Percentiles rank a stretch among this genome's conserved stretches.
phyloP scores from a whole-genome alignment of 805 yeast species.

The Vanderwaltozyma polyspora region DNA sequence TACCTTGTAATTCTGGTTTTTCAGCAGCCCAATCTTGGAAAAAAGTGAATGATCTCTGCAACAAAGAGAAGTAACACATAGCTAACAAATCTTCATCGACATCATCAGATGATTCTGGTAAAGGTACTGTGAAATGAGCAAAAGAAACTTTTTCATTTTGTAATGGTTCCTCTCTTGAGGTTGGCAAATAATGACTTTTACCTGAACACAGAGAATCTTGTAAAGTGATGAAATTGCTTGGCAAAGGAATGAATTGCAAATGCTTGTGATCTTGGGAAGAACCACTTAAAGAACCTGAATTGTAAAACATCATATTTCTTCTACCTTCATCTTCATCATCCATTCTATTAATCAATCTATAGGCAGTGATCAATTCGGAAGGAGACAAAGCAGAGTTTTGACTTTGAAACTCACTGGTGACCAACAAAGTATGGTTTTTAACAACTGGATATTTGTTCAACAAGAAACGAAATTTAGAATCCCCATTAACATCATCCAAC shows the following conservation, averaged over 20 bases:
- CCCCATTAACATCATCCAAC: constrained; percentile 36
- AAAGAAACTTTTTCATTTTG: constrained; percentile 51
- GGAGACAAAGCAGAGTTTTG: constrained; percentile 71
- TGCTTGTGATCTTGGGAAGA: constrained; percentile 93
- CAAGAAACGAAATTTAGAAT: constrained; percentile 45
- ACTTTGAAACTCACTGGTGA: constrained; percentile 61
- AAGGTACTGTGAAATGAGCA: constrained; percentile 72
- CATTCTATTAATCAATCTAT: constrained; percentile 42
- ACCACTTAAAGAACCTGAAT: constrained; percentile 80
- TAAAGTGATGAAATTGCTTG: constrained; percentile 46
- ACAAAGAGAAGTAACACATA: constrained; percentile 56
- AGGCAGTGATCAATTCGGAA: constrained; percentile 50
- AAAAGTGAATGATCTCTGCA: constrained; percentile 65
- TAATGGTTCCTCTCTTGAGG: constrained; percentile 45
- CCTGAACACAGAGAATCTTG: constrained; percentile 40
- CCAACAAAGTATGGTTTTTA: constrained; percentile 65
- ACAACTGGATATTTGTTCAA: constrained; percentile 82
- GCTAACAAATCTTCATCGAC: constrained; percentile 50
- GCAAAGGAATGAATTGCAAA: constrained; percentile 71
- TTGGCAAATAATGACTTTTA: constrained; percentile 45
- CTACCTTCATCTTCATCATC: constrained; percentile 30
- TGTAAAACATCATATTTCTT: constrained; percentile 73
- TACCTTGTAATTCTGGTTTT: constrained; percentile 15
- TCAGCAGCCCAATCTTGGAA: constrained; percentile 39
- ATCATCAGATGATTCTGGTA: constrained; percentile 36